Conservation (phyloP, 2,329 filamentous ascomycete species). For the Pyrenophora tritici-repentis region DNA sequence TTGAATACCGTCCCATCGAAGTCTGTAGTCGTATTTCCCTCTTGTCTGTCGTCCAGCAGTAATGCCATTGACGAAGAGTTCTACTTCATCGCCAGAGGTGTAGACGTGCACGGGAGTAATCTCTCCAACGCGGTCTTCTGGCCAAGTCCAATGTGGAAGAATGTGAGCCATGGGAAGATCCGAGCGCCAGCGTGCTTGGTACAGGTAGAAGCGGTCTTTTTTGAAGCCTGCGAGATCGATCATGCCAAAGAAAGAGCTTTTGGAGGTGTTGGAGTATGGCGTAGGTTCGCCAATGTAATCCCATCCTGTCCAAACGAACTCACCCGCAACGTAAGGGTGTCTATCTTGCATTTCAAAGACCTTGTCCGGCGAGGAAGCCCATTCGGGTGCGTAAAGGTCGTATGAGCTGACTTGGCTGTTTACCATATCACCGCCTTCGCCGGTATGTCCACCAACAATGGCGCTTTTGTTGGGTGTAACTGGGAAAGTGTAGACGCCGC, state of each 20-base stretch:
- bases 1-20: conserved; percentile 59
- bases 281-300: conserved; percentile 60
- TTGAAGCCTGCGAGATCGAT: conserved; percentile 62
- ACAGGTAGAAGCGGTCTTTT: conserved; percentile 62
- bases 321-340: conserved; percentile 58
- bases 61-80: conserved; percentile 59
- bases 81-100: conserved; percentile 58
- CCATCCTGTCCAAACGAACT: conserved; percentile 60
- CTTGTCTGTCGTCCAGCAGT: conserved; percentile 52
- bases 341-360: conserved; percentile 58
- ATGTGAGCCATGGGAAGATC: conserved; percentile 57
- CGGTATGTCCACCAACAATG: conserved; percentile 44
- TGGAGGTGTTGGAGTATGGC: conserved; percentile 54
- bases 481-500: conserved; percentile 60
- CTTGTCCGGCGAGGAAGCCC: conserved; percentile 58
- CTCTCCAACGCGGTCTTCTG: conserved; percentile 51
- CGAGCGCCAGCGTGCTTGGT: conserved; percentile 60
- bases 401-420: conserved; percentile 54
- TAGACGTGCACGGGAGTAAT: conserved; percentile 62
- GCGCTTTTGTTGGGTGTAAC: conserved; percentile 50
- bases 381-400: conserved; percentile 57
- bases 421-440: conserved; percentile 43
- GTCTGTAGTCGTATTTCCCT: conserved; percentile 51
- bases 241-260: conserved; percentile 62
- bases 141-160: conserved; percentile 63